Base-by-base conservation (phyloP, 192 early-diverging fungal species). In the Backusella tuberculispora region DNA sequence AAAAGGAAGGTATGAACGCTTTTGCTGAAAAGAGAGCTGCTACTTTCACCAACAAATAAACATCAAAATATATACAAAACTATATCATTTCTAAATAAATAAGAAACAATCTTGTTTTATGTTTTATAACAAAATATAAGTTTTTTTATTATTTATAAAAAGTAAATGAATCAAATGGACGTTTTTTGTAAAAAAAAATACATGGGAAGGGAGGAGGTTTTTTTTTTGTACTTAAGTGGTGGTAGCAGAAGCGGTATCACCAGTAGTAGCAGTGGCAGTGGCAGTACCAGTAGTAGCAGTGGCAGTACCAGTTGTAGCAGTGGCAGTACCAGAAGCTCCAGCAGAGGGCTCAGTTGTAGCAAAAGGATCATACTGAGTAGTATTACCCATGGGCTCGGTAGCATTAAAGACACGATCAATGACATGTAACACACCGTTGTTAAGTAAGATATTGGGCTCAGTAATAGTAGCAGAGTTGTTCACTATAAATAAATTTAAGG, bases 1-100 rank as follows among this genome's bases (percentile, higher is more conserved):
- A 96, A 83, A 95, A 94, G 85, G 98, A 99, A 84, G 98, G 98
- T 70, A 99, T 98, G 95, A 71, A 70, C 17, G 98, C 98, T 6
- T 99, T 99, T 83, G 89, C 88, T 63, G 92, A 95, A 74, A 99
- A 99, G 88, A 88, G 98, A 75, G 89, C 89, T 83, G 81, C 98
- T 65, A 89, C 89, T 42, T 99, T 95, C 86, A 91, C 79, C 38
- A 81, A 99, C 86, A 88, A 96, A 83, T 98, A 89, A 88, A 74
- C 0, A 26, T 12, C 53, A 24, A 56, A 56, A 26, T 3, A 3
- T 26, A 24, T 26, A 26, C 21, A 60, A 60, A 60, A 60, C 53
- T 12, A 60, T 60, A n/a, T 8, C 53, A 60, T 60, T 60, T 60
- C 42, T 9, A 24, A 60, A 60, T 56, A 56, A 56, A 56, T 53